Base-by-base conservation (phyloP, 1,139 yeast genomes). In the Yamadazyma oceani region DNA sequence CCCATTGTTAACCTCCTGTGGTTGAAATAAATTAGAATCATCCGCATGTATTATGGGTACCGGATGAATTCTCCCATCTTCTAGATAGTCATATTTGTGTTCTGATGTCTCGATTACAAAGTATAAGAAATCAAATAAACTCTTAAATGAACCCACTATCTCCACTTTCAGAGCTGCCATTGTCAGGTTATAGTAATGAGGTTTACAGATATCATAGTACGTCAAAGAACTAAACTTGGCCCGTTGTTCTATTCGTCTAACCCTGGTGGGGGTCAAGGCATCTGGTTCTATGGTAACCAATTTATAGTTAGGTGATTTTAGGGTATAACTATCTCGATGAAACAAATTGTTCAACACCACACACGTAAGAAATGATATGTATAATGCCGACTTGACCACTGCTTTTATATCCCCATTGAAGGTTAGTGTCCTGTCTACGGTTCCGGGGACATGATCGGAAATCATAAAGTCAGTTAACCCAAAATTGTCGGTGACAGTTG, bases 231-330 rank as follows among this genome's bases (percentile, higher is more conserved):
- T 57, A 60, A 35, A 63, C 54, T 43, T 45, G 1, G 48, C 48
- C 26, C 41, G 39, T 31, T 42, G 45, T 9, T 41, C 45, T 2
- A 49, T 37, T 28, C 42, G 49, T 31, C 43, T 22, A 4, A 28
- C 26, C 30, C 48, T 34, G 17, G 43, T 46, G 29, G 22, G n/a
- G 13, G 39, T 42, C 17, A 47, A 34, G 2, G 31, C 30, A 27
- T 49, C 50, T 4, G 30, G 21, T 9, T 27, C 30, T 15, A 48
- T 28, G 13, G 46, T 25, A n/a, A 36, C 44, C 7, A 55, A 26
- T 13, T 44, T 44, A 40, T 61, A 67, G 39, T 55, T 57, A 8
- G 52, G 37, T 1, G 73, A 64, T 37, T 66, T 67, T 31, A 69
- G 55, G 0, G 68, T 64, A 37, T 51, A 54, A 9, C 40, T 27